Percentiles rank a stretch among this genome's conserved stretches.
These are phyloP conservation scores for Cordyceps farinosa DNA, from an alignment of 2,329 filamentous ascomycete species.

Conservation along the genomic window DNA sequence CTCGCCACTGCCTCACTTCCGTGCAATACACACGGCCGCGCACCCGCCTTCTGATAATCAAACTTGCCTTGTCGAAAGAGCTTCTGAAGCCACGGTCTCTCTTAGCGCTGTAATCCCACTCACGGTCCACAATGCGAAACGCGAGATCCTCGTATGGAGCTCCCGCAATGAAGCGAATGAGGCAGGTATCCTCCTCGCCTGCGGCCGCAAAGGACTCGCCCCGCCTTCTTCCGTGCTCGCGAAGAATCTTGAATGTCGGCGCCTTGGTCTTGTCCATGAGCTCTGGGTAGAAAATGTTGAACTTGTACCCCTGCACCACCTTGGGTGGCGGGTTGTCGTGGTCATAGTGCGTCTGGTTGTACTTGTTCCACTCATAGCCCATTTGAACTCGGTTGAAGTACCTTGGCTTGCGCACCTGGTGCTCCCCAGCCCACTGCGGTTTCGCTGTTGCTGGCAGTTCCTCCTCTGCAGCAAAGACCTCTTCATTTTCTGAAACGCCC, in stretches of 20 bases:
- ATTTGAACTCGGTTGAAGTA: conserved; percentile 99
- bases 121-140: conserved; percentile 94
- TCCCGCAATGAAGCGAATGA: conserved; percentile 93
- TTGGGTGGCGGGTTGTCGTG: conserved; percentile 97
- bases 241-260: conserved; percentile 92
- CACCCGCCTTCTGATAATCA: conserved; percentile 7
- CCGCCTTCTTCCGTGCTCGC: conserved; percentile 82
- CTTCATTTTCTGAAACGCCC: conserved; percentile 88
- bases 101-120: conserved; percentile 98
- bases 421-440: conserved; percentile 78
- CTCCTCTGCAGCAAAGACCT: conserved; percentile 91
- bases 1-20: background rate
- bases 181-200: conserved; percentile 93
- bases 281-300: conserved; percentile 99
- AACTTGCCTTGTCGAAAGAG: conserved; percentile 89
- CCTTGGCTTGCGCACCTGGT: conserved; percentile 84
- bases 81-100: conserved; percentile 91
- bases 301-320: conserved; percentile 98
- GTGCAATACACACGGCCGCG: background rate
- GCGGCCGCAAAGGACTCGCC: conserved; percentile 92
- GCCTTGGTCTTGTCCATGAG: conserved; percentile 92
- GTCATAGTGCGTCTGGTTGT: conserved; percentile 99
- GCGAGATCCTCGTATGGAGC: conserved; percentile 96
- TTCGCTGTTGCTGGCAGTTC: conserved; percentile 57
- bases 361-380: conserved; percentile 99